Percentiles rank a stretch among this genome's conserved stretches.
phyloP scores from a whole-genome alignment of 345 rosid species.

The Citrus unshiu region DNA sequence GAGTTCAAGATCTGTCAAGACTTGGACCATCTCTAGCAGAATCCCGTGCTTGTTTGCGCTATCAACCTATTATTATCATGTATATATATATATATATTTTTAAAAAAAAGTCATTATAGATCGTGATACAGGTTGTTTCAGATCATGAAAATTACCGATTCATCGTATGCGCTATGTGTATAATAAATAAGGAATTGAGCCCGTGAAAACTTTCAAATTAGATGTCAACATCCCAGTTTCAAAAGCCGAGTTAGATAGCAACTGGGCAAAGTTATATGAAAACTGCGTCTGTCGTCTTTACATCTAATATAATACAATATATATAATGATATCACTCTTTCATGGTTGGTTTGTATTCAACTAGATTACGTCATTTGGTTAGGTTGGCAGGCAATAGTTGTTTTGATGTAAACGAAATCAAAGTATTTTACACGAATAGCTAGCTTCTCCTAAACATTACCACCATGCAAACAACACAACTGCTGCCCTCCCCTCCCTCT shows the following conservation, averaged over 20 bases:
- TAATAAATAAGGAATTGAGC: no score
- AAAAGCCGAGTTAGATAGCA: no score
- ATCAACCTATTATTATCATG: conserved; percentile 54
- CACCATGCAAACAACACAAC: background rate
- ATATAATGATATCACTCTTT: background rate
- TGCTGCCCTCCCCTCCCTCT: background rate
- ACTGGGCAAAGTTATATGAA: no score
- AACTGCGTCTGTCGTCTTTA: no score
- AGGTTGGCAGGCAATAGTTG: background rate
- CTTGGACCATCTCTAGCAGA: conserved; percentile 90
- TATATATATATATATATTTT: no score
- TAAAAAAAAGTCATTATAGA: no score
- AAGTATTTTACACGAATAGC: background rate
- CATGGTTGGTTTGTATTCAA: background rate
- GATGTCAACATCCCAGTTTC: no score
- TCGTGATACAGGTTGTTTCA: background rate
- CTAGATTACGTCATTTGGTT: conserved; percentile 1
- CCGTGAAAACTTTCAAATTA: no score
- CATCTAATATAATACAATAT: no score
- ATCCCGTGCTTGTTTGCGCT: conserved; percentile 91
- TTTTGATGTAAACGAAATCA: background rate
- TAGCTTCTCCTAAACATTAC: background rate
- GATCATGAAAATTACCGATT: background rate
- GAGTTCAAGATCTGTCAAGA: conserved; percentile 91
- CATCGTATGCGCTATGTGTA: no score